Base-by-base conservation (phyloP, 257 asterid species). In the Salvia rosmarinus region DNA sequence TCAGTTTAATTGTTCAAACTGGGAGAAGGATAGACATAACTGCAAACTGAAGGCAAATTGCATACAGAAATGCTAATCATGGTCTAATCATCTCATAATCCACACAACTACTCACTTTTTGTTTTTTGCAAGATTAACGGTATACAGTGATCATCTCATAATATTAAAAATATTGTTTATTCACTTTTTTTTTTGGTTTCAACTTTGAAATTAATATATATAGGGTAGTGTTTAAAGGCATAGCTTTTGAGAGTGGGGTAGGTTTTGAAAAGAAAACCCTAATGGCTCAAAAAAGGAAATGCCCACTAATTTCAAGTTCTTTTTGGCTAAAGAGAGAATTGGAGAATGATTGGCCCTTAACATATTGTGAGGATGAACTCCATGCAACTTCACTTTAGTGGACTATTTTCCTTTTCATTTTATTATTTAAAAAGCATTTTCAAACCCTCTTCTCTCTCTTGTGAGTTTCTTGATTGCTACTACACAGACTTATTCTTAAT, bases 221-320 rank as follows among this genome's bases (percentile, higher is more conserved):
- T 54, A 46, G 76, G 72, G 77, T 61, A 74, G 74, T 64, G 79
- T 78, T 81, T 32, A 65, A 80, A 64, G 82, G 75, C 16, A 67
- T 73, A 67, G 68, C 78, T 75, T 80, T 84, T 78, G 71, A 58
- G 54, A 75, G 83, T 83, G 88, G 76, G 79, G 72, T 34, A 65
- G 74, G 73, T 56, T 71, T 52, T 55, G 25, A 30, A 71, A 74
- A 70, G 68, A 74, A 65, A 52, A 78, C 68, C 57, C 67, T 35
- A 69, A 81, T 73, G 80, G 80, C 78, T 59, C 70, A 70, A 74
- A 77, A 81, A 82, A 85, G 86, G 78, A 81, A 88, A 88, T 86
- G 90, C 93, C 96, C 96, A 90, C 95, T 90, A 82, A 81, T 71
- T 37, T 51, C 57, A 80, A 79, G 64, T 50, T 69, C 77, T 82